phyloP scores from a whole-genome alignment of 495 filamentous ascomycete genomes.

The Daldinia concentrica region DNA sequence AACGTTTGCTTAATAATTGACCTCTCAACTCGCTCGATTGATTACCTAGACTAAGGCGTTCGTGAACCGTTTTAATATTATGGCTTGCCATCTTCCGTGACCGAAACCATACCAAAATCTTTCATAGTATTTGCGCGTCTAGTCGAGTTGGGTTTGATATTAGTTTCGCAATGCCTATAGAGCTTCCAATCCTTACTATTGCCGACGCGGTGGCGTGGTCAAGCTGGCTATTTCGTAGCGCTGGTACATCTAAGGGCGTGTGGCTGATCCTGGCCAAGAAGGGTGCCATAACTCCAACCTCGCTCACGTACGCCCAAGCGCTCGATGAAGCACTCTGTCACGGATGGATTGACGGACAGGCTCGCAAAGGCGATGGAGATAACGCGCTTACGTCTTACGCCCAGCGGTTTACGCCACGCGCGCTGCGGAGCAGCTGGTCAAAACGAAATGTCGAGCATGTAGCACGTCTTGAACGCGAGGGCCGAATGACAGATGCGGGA shows the following conservation, averaged over 20 bases:
- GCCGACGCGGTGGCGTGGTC: neutral
- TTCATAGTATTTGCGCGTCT: too few relatives aligned
- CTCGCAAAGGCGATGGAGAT: constrained; percentile 15
- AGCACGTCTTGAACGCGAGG: neutral
- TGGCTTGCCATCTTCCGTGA: too few relatives aligned
- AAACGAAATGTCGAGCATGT: neutral
- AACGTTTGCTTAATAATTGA: too few relatives aligned
- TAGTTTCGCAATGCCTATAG: neutral
- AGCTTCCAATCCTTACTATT: neutral
- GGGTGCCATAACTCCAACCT: constrained; percentile 46
- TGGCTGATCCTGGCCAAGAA: neutral
- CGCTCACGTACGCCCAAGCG: constrained; percentile 62
- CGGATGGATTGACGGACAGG: constrained; percentile 69
- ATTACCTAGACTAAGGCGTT: too few relatives aligned
- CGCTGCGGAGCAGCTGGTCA: neutral
- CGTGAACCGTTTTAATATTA: too few relatives aligned
- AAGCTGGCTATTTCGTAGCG: neutral
- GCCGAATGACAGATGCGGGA: neutral
- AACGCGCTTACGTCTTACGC: constrained; percentile 25
- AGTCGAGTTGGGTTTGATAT: too few relatives aligned
- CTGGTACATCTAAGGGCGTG: neutral
- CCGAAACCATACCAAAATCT: too few relatives aligned
- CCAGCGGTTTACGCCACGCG: constrained; percentile 19
- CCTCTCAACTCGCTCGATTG: too few relatives aligned
- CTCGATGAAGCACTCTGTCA: constrained; percentile 65